Percentiles rank a stretch among this genome's conserved stretches.
Conservation (phyloP, 768 basidiomycete genomes). For the Podaxis sp. region DNA sequence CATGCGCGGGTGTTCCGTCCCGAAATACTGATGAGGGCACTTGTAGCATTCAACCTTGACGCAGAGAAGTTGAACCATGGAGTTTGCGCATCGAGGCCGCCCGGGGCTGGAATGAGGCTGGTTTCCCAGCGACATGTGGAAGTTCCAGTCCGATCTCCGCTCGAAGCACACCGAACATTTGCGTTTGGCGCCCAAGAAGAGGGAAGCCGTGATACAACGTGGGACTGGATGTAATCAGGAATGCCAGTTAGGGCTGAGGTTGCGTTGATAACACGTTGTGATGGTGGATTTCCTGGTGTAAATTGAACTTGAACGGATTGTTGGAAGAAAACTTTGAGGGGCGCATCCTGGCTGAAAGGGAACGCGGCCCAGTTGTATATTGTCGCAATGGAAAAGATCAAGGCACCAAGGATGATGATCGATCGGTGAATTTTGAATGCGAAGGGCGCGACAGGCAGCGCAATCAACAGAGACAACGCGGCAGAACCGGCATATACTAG, state of each 20-base stretch:
- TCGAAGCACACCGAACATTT: constrained; percentile 30
- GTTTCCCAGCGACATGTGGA: constrained; percentile 49
- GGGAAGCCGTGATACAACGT: constrained; percentile 49
- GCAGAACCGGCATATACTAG: constrained; percentile 23
- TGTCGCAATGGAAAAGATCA: constrained; percentile 16
- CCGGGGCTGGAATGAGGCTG: constrained; percentile 37
- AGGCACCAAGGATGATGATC: constrained; percentile 11
- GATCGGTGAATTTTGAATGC: constrained; percentile 23
- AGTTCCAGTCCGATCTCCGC: constrained; percentile 30
- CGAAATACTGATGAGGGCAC: constrained; percentile 35
- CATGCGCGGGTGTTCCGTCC: constrained; percentile 68
- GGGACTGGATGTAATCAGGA: constrained; percentile 39
- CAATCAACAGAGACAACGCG: constrained; percentile 18
- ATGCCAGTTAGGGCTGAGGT: constrained; percentile 36
- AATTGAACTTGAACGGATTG: constrained; percentile 30
- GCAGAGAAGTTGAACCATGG: constrained; percentile 42
- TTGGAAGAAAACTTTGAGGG: constrained; percentile 21
- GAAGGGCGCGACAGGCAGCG: constrained; percentile 26
- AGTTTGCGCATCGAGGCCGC: constrained; percentile 18
- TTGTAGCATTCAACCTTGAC: constrained; percentile 28
- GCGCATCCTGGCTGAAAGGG: constrained; percentile 19
- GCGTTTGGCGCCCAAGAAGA: constrained; percentile 40
- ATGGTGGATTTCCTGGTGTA: constrained; percentile 19
- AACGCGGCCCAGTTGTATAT: constrained; percentile 16
- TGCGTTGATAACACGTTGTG: constrained; percentile 22